Evolutionary conservation across 1,284 basidiomycete species (phyloP), one percentile per base, ranked within the genome.

Genomic region (Fistulinella staudtii): DNA sequence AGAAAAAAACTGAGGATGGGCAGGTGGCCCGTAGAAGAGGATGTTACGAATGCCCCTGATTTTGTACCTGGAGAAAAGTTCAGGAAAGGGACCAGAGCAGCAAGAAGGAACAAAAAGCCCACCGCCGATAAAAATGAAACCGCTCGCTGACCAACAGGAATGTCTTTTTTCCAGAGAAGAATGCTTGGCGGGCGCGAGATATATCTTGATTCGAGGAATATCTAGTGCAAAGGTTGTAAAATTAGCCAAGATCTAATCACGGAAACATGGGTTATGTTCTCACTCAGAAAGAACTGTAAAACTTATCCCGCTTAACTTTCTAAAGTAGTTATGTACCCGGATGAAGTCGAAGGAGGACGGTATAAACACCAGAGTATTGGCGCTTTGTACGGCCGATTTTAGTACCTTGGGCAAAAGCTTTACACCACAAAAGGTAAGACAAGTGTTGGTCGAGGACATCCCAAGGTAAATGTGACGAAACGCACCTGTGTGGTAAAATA

Each of bases 301-400:
- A 2, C 78, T 79, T 18, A 88, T 73, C n/a, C 80, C 76, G 22
- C 75, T 70, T 45, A 75, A 68, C 60, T 87, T 90, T 41, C 83
- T 78, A 64, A 99, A 84, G 63, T 90, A 75, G 53, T 93, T 91
- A 45, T 91, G 86, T 4, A 99, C 73, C 10, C 92, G 80, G 41
- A 98, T 89, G 66, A 96, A 99, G 69, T 99, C 96, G 61, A 97
- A 96, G 50, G 95, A 98, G 0, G 90, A 93, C 0, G 96, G 93
- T 9, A 99, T 74, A 57, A 98, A 89, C 55, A 99, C 76, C 44
- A 87, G 76, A 0, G 93, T 93, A 61, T 93, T 91, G 30, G 82
- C 75, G 52, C 92, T 88, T 62, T 90, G 85, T 4, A 98, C 87
- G 0, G 95, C 96, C 1, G 93, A 95, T 64, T 92, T 93, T 38